Evolutionary conservation across 2,329 filamentous ascomycete species (phyloP).

Genomic region (Colletotrichum falcatum): DNA sequence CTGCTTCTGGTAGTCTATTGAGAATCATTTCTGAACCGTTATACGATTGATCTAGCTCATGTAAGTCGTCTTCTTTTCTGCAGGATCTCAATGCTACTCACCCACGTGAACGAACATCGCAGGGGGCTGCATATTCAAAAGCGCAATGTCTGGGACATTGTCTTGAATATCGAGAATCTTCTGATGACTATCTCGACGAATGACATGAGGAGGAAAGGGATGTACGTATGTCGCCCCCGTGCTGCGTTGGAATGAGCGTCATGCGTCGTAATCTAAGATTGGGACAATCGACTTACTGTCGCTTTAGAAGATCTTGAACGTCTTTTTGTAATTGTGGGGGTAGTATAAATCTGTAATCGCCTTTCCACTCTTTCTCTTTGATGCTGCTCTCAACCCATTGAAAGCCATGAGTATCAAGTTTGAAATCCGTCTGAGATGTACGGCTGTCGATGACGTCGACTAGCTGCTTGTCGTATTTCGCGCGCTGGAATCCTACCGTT

Average conservation of each 20-base stretch:
- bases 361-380: slow-evolving; percentile 60
- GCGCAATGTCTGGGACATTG: background rate
- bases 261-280: too few relatives aligned
- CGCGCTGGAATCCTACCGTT: background rate
- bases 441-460: background rate
- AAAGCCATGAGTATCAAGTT: slow-evolving; percentile 64
- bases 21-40: background rate
- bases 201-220: slow-evolving; percentile 8
- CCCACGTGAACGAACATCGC: slow-evolving; percentile 13
- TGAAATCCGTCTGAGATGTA: slow-evolving; percentile 64
- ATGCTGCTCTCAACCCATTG: slow-evolving; percentile 66
- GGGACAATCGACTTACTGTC: background rate
- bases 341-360: slow-evolving; percentile 16
- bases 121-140: slow-evolving; percentile 3
- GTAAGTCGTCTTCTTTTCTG: background rate
- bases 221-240: background rate
- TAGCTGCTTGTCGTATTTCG: background rate
- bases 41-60: background rate
- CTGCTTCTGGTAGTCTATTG: background rate
- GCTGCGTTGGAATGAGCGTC: background rate
- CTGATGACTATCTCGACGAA: background rate
- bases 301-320: slow-evolving; percentile 12
- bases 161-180: background rate
- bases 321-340: slow-evolving; percentile 23
- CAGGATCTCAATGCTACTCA: background rate